These are phyloP conservation scores for Anthracocystis panici-leucophaei DNA, from an alignment of 1,284 basidiomycete species.

Conservation along the genomic window DNA sequence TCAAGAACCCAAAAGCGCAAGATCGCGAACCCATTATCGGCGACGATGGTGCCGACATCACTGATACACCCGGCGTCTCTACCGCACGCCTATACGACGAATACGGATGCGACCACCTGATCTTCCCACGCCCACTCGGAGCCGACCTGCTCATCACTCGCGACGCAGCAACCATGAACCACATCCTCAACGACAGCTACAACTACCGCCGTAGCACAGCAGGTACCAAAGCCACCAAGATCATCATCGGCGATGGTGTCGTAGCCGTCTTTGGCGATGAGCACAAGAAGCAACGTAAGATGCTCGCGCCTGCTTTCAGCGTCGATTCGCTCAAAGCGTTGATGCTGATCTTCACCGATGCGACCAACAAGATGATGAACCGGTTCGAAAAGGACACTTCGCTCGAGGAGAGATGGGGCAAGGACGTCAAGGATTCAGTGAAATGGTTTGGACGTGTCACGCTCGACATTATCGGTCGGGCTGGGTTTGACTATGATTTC, in stretches of 20 bases:
- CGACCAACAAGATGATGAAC: constrained; percentile 48
- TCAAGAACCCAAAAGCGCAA: constrained; percentile 20
- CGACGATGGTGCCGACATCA: constrained; percentile 45
- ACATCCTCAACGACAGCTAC: constrained; percentile 47
- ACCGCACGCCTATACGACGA: constrained; percentile 39
- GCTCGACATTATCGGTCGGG: constrained; percentile 52
- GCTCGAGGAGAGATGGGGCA: constrained; percentile 37
- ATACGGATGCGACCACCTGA: constrained; percentile 28
- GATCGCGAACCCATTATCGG: constrained; percentile 41
- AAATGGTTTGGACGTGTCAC: constrained; percentile 53
- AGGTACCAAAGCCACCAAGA: constrained; percentile 50
- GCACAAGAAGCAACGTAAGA: constrained; percentile 46
- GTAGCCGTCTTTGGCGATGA: constrained; percentile 48
- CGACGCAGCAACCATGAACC: constrained; percentile 47
- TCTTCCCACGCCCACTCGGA: constrained; percentile 43
- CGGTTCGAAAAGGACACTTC: constrained; percentile 36
- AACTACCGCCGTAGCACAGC: constrained; percentile 35
- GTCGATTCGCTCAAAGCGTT: constrained; percentile 39
- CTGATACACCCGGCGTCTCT: constrained; percentile 34
- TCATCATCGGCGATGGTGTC: constrained; percentile 50
- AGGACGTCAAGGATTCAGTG: constrained; percentile 33
- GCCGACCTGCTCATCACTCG: constrained; percentile 46
- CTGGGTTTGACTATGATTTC: constrained; percentile 56
- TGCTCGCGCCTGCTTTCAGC: constrained; percentile 47
- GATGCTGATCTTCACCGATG: constrained; percentile 41